Evolutionary conservation across 2,329 filamentous ascomycete genomes (phyloP).

Genomic region (Cadophora gregata): DNA sequence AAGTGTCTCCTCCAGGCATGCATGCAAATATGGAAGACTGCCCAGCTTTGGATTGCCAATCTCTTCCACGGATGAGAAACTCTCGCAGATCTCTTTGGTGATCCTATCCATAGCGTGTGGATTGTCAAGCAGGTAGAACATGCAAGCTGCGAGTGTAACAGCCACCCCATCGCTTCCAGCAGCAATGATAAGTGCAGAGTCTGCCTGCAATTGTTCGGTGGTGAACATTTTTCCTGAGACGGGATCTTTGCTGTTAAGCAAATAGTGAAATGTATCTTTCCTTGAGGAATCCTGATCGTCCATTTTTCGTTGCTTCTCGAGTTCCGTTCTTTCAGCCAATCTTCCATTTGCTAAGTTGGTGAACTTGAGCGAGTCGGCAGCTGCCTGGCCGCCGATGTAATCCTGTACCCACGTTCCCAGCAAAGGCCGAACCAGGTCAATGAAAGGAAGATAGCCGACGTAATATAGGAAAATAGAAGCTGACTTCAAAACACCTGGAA

Average conservation of each 20-base stretch:
- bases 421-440: conserved; percentile 23
- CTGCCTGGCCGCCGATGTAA: conserved; percentile 25
- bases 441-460: conserved; percentile 28
- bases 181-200: conserved; percentile 28
- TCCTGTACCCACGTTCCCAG: conserved; percentile 23
- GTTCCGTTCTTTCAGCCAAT: conserved; percentile 21
- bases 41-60: conserved; percentile 46
- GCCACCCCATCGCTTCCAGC: conserved; percentile 31
- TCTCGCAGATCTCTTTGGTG: conserved; percentile 48
- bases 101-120: conserved; percentile 32
- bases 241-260: conserved; percentile 31
- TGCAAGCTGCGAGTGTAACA: conserved; percentile 25
- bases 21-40: conserved; percentile 48
- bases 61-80: conserved; percentile 47
- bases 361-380: conserved; percentile 26
- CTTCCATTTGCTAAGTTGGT: conserved; percentile 25
- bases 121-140: conserved; percentile 42
- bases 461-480: conserved; percentile 30
- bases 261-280: conserved; percentile 34
- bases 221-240: conserved; percentile 30
- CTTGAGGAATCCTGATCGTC: conserved; percentile 12
- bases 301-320: conserved; percentile 17
- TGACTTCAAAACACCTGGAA: conserved; percentile 25
- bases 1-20: conserved; percentile 51
- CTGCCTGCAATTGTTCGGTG: conserved; percentile 23